Conservation (phyloP, 768 basidiomycete species). For the Leucogyrophana mollusca region DNA sequence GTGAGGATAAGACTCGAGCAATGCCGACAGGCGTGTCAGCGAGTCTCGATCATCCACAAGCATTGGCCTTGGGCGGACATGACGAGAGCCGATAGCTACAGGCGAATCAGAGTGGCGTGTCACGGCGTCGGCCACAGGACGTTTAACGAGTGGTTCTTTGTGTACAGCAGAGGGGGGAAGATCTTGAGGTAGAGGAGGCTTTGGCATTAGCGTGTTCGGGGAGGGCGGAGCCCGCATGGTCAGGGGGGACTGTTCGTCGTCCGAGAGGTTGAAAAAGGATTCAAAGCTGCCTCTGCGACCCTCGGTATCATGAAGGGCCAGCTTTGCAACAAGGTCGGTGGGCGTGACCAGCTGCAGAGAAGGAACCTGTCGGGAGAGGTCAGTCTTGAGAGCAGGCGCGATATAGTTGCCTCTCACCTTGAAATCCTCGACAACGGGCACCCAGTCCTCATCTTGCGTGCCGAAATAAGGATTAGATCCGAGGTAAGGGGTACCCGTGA, state of each 20-base stretch:
- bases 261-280: slow-evolving; percentile 6
- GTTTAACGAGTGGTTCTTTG: not conserved
- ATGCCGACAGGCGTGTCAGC: slow-evolving; percentile 32
- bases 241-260: slow-evolving; percentile 8
- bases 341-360: slow-evolving; percentile 17
- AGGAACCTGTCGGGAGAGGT: slow-evolving; percentile 12
- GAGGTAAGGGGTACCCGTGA: not conserved
- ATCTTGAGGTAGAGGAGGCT: slow-evolving; percentile 33
- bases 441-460: slow-evolving; percentile 14
- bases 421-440: slow-evolving; percentile 16
- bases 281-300: slow-evolving; percentile 4
- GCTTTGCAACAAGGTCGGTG: slow-evolving; percentile 13
- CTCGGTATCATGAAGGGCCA: slow-evolving; percentile 5
- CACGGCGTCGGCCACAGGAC: slow-evolving; percentile 8
- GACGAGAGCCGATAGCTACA: slow-evolving; percentile 16
- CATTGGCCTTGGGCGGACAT: slow-evolving; percentile 36
- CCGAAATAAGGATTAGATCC: slow-evolving; percentile 11
- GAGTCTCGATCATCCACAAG: slow-evolving; percentile 39
- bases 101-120: slow-evolving; percentile 8
- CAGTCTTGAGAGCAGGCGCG: slow-evolving; percentile 3
- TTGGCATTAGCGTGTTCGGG: slow-evolving; percentile 38
- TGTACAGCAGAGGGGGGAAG: slow-evolving; percentile 18
- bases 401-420: slow-evolving; percentile 8
- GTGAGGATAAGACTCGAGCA: slow-evolving; percentile 27
- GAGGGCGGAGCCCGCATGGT: slow-evolving; percentile 31